Base-by-base conservation (phyloP, 2,329 filamentous ascomycete genomes). In the Penicillium oxalicum region DNA sequence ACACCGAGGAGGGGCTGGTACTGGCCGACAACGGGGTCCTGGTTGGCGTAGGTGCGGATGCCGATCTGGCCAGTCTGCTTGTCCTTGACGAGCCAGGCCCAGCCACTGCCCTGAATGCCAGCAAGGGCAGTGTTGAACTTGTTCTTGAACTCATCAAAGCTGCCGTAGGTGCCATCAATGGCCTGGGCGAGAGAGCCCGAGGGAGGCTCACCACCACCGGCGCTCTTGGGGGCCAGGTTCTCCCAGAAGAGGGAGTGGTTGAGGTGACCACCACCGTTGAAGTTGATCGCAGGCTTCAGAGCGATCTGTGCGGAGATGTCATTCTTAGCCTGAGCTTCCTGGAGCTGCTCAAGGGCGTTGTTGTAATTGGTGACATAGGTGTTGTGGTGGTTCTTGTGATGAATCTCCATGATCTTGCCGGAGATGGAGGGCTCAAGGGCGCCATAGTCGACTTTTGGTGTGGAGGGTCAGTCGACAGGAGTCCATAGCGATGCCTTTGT, bases 361-460 rank as follows among this genome's bases (percentile, higher is more conserved):
- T 95, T 95, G 77, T 88, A 87, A 69, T 85, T 86, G 72, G 84
- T 93, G 61, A 95, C 88, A 70, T 95, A 95, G 64, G 90, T 91
- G 73, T 91, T 84, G 77, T 95, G 91, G 79, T 95, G 90, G 74
- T 90, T 91, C 75, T 81, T 84, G 81, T 95, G 87, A 79, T 95
- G 91, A 40, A 95, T 82, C 76, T 95, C 88, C 91, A 95, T 95
- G 77, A 95, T 95, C 74, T 93, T 83, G 70, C 87, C 86, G 42
- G 86, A 91, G 75, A 95, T 80, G 67, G 79, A 71, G 59, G 81
- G 82, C 76, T 98, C 93, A 63, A 98, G 89, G 45, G 91, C 93
- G 68, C 86, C 88, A 72, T 96, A 98, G 79, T 96, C 93, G 70
- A 97, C 91, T 95, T 58, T 9, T 12, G 26, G 29, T 33, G 5